Conservation (phyloP, 768 basidiomycete species). For the Pisolithus tinctorius region DNA sequence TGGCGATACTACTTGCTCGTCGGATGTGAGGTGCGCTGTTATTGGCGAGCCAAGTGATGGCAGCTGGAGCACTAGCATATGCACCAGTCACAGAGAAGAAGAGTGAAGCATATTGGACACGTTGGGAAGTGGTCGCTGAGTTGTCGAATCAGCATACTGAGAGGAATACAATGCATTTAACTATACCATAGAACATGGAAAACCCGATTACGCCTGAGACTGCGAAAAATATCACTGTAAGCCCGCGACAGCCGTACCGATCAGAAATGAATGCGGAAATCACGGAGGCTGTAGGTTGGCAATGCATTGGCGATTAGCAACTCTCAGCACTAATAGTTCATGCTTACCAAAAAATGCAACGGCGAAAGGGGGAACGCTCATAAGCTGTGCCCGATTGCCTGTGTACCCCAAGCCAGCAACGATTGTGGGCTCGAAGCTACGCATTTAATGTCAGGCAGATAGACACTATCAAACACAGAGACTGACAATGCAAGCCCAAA, state of each 20-base stretch:
- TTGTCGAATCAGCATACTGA: neutral
- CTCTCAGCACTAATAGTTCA: neutral
- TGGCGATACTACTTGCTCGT: conserved; percentile 52
- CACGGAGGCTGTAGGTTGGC: conserved; percentile 25
- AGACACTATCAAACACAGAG: conserved; percentile 15
- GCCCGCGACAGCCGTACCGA: conserved; percentile 43
- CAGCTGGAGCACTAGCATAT: conserved; percentile 45
- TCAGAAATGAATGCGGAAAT: conserved; percentile 46
- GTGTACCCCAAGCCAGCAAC: conserved; percentile 55
- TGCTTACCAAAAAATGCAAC: conserved; percentile 42
- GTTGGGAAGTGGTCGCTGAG: conserved; percentile 23
- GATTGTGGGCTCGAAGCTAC: conserved; percentile 68
- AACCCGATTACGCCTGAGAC: conserved; percentile 44
- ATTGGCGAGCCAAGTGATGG: conserved; percentile 56
- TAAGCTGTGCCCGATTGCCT: conserved; percentile 48
- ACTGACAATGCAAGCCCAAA: conserved; percentile 20
- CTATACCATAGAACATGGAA: conserved; percentile 46
- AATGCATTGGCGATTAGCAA: neutral
- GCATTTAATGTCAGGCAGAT: conserved; percentile 29
- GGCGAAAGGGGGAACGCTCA: conserved; percentile 55
- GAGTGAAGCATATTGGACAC: conserved; percentile 46
- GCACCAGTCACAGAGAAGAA: conserved; percentile 50
- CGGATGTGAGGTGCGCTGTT: conserved; percentile 51
- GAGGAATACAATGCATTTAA: neutral
- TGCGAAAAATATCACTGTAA: conserved; percentile 38